phyloP scores from a whole-genome alignment of 305 asterid species.

The Plantago lanceolata region DNA sequence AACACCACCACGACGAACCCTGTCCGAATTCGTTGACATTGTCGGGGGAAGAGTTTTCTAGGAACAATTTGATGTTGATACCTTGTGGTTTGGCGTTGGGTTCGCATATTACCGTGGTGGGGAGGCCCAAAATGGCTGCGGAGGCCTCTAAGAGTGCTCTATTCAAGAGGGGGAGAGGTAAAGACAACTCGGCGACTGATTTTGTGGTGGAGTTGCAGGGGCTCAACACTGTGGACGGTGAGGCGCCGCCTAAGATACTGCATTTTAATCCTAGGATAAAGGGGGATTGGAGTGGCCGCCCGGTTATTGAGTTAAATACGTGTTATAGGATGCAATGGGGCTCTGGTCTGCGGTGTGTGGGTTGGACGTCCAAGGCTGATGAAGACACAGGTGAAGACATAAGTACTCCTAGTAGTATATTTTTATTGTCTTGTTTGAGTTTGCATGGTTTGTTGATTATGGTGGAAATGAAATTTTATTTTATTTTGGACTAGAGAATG shows the following conservation, averaged over 20 bases:
- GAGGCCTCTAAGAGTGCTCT: conserved; percentile 41
- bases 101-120: conserved; percentile 84
- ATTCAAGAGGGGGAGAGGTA: conserved; percentile 26
- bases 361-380: conserved; percentile 74
- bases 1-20: conserved; percentile 38
- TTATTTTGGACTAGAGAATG: too few species aligned
- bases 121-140: conserved; percentile 57
- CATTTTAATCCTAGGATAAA: conserved; percentile 84
- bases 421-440: background rate
- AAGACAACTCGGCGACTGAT: conserved; percentile 53
- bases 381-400: conserved; percentile 93
- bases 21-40: conserved; percentile 65
- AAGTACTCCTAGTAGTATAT: too few species aligned
- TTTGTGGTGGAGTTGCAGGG: conserved; percentile 92
- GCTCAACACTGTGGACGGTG: conserved; percentile 75
- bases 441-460: background rate
- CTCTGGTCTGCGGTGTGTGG: conserved; percentile 73
- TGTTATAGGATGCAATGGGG: conserved; percentile 99
- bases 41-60: conserved; percentile 38
- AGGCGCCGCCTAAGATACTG: conserved; percentile 85
- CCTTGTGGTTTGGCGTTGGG: conserved; percentile 91
- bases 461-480: too few species aligned
- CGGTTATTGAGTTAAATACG: conserved; percentile 80
- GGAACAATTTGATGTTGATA: conserved; percentile 48
- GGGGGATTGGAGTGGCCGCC: conserved; percentile 90